A percentile compares a stretch with the other conserved stretches of the same genome.
Evolutionary conservation across 2,329 filamentous ascomycete genomes (phyloP).

Genomic region (Dactylella cylindrospora): DNA sequence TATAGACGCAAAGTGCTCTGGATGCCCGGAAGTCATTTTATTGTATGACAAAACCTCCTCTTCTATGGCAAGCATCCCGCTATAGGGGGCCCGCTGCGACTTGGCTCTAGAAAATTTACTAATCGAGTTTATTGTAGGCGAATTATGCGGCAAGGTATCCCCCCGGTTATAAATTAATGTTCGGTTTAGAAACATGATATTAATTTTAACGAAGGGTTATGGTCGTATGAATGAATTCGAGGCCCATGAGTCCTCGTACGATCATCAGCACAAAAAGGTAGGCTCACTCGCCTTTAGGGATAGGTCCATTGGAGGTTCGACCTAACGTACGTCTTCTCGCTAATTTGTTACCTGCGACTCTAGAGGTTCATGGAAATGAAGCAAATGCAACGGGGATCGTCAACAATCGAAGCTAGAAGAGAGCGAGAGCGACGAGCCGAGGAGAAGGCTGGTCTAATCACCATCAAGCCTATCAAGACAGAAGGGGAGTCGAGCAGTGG

Average conservation of each 20-base stretch:
- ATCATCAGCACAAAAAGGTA: constrained; percentile 85
- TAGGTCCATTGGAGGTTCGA: constrained; percentile 49
- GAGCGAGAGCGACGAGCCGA: constrained; percentile 67
- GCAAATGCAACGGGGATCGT: constrained; percentile 72
- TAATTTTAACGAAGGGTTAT: constrained; percentile 69
- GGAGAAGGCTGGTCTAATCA: constrained; percentile 68
- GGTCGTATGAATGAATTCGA: constrained; percentile 94
- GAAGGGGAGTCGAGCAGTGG: constrained; percentile 51
- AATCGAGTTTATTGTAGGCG: constrained; percentile 10
- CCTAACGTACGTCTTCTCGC: background rate
- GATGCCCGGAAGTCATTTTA: constrained; percentile 41
- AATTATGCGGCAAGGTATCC: constrained; percentile 39
- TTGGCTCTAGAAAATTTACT: too few species aligned
- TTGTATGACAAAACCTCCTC: constrained; percentile 1
- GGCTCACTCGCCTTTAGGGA: constrained; percentile 53
- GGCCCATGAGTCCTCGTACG: constrained; percentile 88
- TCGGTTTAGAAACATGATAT: background rate
- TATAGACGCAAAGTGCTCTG: constrained; percentile 40
- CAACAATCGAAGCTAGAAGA: constrained; percentile 58
- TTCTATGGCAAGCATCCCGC: too few species aligned
- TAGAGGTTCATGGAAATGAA: constrained; percentile 79
- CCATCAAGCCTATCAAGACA: constrained; percentile 61
- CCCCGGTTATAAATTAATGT: background rate
- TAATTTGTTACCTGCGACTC: constrained; percentile 18
- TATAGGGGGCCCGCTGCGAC: too few species aligned